Evolutionary conservation across 2,329 filamentous ascomycete genomes (phyloP).

Genomic region (Talaromyces sp.): DNA sequence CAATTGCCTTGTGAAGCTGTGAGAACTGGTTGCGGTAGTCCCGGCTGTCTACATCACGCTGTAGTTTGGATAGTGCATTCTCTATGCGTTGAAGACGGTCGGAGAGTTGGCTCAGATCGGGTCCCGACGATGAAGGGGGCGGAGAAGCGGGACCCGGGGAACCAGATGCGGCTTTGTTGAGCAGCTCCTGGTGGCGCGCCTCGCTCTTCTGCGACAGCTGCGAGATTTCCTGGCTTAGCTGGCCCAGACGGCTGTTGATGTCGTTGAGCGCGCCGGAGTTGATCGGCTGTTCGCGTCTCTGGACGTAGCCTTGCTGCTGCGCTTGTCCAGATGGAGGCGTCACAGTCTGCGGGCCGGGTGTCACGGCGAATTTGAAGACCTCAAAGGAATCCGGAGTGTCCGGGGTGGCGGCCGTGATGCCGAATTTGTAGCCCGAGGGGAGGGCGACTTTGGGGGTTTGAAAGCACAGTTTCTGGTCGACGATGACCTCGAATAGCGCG

Average conservation of each 20-base stretch:
- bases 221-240: slow-evolving; percentile 54
- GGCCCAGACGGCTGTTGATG: slow-evolving; percentile 72
- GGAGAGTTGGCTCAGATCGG: slow-evolving; percentile 37
- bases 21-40: slow-evolving; percentile 53
- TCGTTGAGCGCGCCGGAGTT: slow-evolving; percentile 68
- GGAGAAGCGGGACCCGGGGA: background rate
- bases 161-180: slow-evolving; percentile 26
- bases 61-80: slow-evolving; percentile 43
- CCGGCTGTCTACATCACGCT: slow-evolving; percentile 51
- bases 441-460: slow-evolving; percentile 70
- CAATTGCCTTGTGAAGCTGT: slow-evolving; percentile 50
- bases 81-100: slow-evolving; percentile 51
- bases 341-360: slow-evolving; percentile 21
- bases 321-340: slow-evolving; percentile 26
- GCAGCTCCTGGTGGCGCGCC: slow-evolving; percentile 49
- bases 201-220: slow-evolving; percentile 48
- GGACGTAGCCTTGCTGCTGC: slow-evolving; percentile 23
- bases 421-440: slow-evolving; percentile 76
- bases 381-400: slow-evolving; percentile 95
- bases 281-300: slow-evolving; percentile 29
- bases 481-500: slow-evolving; percentile 65
- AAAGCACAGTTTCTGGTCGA: slow-evolving; percentile 81
- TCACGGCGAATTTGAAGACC: slow-evolving; percentile 75
- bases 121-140: slow-evolving; percentile 12
- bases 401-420: slow-evolving; percentile 79